Evolutionary conservation across 1,284 basidiomycete species (phyloP), one percentile per base, ranked within the genome.

Genomic region (Stygiomarasmius scandens): DNA sequence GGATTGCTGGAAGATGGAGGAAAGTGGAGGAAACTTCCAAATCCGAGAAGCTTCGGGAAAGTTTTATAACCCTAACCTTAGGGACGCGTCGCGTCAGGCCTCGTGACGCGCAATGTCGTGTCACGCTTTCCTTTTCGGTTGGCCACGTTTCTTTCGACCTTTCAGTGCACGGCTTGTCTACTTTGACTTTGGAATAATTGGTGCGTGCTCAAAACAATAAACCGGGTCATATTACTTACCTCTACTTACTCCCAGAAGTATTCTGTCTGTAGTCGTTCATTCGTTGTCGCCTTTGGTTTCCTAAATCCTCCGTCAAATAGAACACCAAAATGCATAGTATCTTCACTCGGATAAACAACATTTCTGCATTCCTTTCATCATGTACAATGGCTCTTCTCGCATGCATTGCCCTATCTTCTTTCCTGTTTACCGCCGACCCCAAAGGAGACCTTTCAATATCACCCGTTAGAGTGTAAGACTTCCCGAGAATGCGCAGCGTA

Each of bases 331-430:
- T 92, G 89, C 87, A 91, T 62, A 88, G 78, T 63, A 71, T 86
- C 49, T 82, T 85, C 63, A 77, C 89, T 38, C 79, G 90, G 58
- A 69, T 90, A 66, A 93, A 90, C 74, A 90, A 89, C 70, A 70
- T 85, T 64, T 89, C 87, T 20, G 86, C 88, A 5, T 77, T 91
- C 52, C 77, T 92, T 58, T 91, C 92, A 6, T 86, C 89, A 19
- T 92, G 89, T 66, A 71, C 89, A 60, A 89, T 94, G 82, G 81
- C 77, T 0, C 77, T 96, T n/a, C 79, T 95, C 32, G 84, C 77
- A 0, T 82, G 86, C 54, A 82, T 95, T 53, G 84, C 94, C 0
- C 69, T 93, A 1, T 87, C 89, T 8, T 85, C 84, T 10, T 81
- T 89, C 59, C 54, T 90, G 38, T 41, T 41, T n/a, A 41, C 38